These are phyloP conservation scores for Cardamine chenopodiifolia DNA, from an alignment of 345 rosid species.

Conservation along the genomic window DNA sequence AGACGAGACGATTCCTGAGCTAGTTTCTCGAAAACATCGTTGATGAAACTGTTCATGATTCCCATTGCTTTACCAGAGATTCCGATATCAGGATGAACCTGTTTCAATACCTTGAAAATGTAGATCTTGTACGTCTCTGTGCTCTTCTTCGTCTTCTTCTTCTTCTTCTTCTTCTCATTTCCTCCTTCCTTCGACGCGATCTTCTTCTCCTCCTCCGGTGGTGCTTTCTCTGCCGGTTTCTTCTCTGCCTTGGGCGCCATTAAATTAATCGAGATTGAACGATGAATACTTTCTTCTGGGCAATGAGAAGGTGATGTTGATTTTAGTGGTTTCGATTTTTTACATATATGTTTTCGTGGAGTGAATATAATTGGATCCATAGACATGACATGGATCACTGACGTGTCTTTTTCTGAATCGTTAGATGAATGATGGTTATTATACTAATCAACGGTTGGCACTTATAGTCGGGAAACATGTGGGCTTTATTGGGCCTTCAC, in stretches of 20 bases:
- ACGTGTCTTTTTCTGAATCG: neutral
- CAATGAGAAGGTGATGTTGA: neutral
- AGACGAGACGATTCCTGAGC: slow-evolving; percentile 64
- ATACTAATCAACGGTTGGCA: neutral
- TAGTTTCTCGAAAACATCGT: slow-evolving; percentile 71
- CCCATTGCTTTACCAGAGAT: slow-evolving; percentile 76
- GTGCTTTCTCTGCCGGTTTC: slow-evolving; percentile 34
- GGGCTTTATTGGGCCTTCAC: slow-evolving; percentile 32
- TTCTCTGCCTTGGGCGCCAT: slow-evolving; percentile 42
- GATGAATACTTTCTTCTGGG: neutral
- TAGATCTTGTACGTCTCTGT: slow-evolving; percentile 38
- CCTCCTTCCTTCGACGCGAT: slow-evolving; percentile 32
- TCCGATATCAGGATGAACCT: slow-evolving; percentile 50
- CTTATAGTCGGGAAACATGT: neutral
- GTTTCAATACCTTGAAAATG: slow-evolving; percentile 41
- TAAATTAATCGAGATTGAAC: neutral
- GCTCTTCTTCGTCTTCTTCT: slow-evolving; percentile 41
- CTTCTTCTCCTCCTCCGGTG: slow-evolving; percentile 37
- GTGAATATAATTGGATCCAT: neutral
- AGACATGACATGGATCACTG: neutral
- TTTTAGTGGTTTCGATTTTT: neutral
- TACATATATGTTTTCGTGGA: slow-evolving; percentile 7
- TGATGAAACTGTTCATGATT: slow-evolving; percentile 75
- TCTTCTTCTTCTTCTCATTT: slow-evolving; percentile 39
- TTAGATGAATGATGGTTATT: neutral